Percentiles rank a stretch among this genome's conserved stretches.
Conservation (phyloP, 768 basidiomycete genomes). For the Amanita thiersii region DNA sequence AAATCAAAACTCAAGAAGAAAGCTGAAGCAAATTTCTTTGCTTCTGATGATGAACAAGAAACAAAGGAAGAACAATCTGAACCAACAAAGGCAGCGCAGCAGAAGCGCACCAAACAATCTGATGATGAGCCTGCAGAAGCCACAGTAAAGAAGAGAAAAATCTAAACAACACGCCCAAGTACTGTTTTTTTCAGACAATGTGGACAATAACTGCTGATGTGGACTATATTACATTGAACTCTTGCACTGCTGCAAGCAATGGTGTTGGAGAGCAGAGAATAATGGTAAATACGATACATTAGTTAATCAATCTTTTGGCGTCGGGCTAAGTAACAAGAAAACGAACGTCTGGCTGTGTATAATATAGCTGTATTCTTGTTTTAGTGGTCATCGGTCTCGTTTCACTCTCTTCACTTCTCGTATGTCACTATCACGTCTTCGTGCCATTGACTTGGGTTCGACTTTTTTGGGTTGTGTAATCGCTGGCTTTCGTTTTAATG, state of each 20-base stretch:
- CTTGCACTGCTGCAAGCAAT: neutral
- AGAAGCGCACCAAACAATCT: conserved; percentile 9
- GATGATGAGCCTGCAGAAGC: neutral
- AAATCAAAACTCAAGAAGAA: conserved; percentile 44
- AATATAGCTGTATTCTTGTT: neutral
- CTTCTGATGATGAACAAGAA: conserved; percentile 35
- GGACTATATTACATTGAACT: conserved; percentile 2
- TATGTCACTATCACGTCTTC: conserved; percentile 16
- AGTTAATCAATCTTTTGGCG: no score
- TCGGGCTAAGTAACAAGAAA: no score
- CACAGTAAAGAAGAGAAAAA: conserved; percentile 4
- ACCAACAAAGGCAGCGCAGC: conserved; percentile 10
- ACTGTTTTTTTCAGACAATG: no score
- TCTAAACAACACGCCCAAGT: no score
- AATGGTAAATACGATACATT: no score
- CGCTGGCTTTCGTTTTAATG: conserved; percentile 8
- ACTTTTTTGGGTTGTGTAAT: no score
- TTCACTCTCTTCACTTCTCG: conserved; percentile 24
- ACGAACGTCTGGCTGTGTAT: no score
- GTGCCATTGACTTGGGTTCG: conserved; percentile 17
- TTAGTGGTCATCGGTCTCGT: conserved; percentile 4
- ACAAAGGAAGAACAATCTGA: conserved; percentile 14
- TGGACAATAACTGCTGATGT: conserved; percentile 3
- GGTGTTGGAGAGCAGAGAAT: neutral
- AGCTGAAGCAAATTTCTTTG: conserved; percentile 47